Conservation (phyloP, 2,329 filamentous ascomycete genomes). For the Rutstroemia sp. region DNA sequence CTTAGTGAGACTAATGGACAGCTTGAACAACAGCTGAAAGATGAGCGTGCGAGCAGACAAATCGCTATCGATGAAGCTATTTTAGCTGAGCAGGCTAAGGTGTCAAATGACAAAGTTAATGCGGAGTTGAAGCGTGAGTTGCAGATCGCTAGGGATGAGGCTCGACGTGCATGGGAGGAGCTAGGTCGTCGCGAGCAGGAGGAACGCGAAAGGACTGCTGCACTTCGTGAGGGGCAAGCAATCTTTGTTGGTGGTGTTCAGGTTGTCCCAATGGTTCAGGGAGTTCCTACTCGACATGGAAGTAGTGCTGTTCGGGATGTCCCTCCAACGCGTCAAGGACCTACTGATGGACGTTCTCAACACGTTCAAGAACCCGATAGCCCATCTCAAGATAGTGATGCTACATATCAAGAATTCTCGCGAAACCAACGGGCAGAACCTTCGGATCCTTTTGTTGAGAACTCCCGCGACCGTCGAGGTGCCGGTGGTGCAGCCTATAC, state of each 20-base stretch:
- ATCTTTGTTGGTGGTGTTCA: constrained; percentile 90
- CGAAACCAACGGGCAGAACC: constrained; percentile 43
- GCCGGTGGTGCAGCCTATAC: constrained; percentile 22
- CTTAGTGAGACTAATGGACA: constrained; percentile 75
- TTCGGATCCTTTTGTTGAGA: constrained; percentile 55
- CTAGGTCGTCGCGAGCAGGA: constrained; percentile 88
- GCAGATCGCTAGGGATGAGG: constrained; percentile 92
- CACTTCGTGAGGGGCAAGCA: constrained; percentile 79
- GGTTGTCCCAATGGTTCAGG: constrained; percentile 85
- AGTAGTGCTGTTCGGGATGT: constrained; percentile 34
- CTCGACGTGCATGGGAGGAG: constrained; percentile 93
- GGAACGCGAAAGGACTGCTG: constrained; percentile 77
- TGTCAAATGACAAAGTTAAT: constrained; percentile 68
- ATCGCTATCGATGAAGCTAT: constrained; percentile 61
- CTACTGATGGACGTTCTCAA: constrained; percentile 27
- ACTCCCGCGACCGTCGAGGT: constrained; percentile 23
- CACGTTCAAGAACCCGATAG: constrained; percentile 9
- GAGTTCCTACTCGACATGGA: constrained; percentile 49
- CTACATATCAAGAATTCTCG: constrained; percentile 24
- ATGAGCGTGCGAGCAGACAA: constrained; percentile 63
- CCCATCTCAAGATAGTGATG: constrained; percentile 12
- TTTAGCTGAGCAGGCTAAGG: constrained; percentile 60
- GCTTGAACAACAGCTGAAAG: constrained; percentile 66
- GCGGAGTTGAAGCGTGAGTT: constrained; percentile 88
- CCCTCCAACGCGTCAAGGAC: constrained; percentile 39